Conservation (phyloP, 352 stramenopile genomes). For the Globisporangium recalcitrans region DNA sequence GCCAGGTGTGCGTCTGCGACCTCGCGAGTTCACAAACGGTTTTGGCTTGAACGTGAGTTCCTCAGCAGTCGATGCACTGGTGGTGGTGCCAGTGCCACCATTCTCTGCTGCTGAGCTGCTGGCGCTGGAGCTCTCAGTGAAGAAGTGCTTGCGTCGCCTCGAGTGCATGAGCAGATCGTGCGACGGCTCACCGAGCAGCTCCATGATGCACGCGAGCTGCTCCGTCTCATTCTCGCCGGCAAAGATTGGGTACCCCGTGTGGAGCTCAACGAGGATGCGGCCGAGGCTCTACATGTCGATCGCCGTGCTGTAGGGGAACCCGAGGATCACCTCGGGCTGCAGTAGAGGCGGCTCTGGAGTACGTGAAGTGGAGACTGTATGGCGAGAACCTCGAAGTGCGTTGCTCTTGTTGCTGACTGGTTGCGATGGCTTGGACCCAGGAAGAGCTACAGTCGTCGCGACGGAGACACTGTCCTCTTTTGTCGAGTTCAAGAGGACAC, state of each 20-base stretch:
- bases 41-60: slow-evolving; percentile 30
- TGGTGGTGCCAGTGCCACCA: not conserved
- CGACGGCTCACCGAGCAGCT: slow-evolving; percentile 55
- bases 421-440: not conserved
- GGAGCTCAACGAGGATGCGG: slow-evolving; percentile 82
- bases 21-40: slow-evolving; percentile 57
- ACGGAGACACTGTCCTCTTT: not conserved
- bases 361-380: slow-evolving; percentile 72
- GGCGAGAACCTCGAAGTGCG: not conserved
- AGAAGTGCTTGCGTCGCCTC: slow-evolving; percentile 63
- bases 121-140: slow-evolving; percentile 35
- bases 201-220: slow-evolving; percentile 86
- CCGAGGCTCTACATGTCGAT: slow-evolving; percentile 92
- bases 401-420: slow-evolving; percentile 6
- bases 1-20: slow-evolving; percentile 37
- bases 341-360: slow-evolving; percentile 98
- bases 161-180: slow-evolving; percentile 38
- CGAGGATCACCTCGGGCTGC: slow-evolving; percentile 96
- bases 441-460: not conserved
- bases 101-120: not conserved
- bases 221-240: slow-evolving; percentile 78
- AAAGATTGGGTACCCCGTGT: slow-evolving; percentile 81
- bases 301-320: slow-evolving; percentile 64
- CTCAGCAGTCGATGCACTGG: not conserved
- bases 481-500: not conserved